These are phyloP conservation scores for Calocybe gangraenosa DNA, from an alignment of 768 basidiomycete genomes.

Conservation along the genomic window DNA sequence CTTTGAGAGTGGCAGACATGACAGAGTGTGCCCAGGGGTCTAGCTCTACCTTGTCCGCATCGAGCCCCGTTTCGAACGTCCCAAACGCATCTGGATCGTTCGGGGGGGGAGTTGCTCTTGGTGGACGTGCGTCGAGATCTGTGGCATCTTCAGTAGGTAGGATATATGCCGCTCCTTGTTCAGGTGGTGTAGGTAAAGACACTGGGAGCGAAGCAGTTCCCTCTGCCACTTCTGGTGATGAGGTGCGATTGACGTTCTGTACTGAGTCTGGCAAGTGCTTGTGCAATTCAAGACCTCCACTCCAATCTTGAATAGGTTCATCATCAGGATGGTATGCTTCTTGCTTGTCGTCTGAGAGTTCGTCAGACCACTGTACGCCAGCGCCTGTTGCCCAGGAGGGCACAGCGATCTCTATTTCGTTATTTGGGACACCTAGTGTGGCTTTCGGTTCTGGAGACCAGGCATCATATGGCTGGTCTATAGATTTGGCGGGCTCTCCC, in stretches of 20 bases:
- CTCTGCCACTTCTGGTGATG: slow-evolving; percentile 12
- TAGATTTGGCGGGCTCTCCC: slow-evolving; percentile 42
- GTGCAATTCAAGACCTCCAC: slow-evolving; percentile 33
- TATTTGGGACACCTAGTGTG: slow-evolving; percentile 22
- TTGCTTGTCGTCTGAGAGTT: slow-evolving; percentile 34
- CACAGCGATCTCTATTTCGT: slow-evolving; percentile 51
- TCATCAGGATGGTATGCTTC: slow-evolving; percentile 39
- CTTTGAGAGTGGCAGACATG: slow-evolving; percentile 12
- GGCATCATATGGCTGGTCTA: slow-evolving; percentile 1
- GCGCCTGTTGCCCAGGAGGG: slow-evolving; percentile 55
- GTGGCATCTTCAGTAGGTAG: background rate
- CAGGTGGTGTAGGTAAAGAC: background rate
- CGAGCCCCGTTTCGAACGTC: slow-evolving; percentile 50
- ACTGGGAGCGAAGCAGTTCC: slow-evolving; percentile 4
- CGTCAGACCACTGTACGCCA: slow-evolving; percentile 38
- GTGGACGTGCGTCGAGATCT: slow-evolving; percentile 3
- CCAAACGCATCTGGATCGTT: slow-evolving; percentile 55
- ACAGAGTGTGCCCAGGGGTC: slow-evolving; percentile 34
- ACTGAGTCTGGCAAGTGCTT: slow-evolving; percentile 16
- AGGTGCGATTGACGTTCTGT: slow-evolving; percentile 4
- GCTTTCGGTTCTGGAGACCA: slow-evolving; percentile 6
- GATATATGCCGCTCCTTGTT: slow-evolving; percentile 1
- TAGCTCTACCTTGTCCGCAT: slow-evolving; percentile 21
- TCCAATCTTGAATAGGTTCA: slow-evolving; percentile 24
- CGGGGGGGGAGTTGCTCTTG: slow-evolving; percentile 14